These are phyloP conservation scores for Rasamsonia emersonii DNA, from an alignment of 2,329 filamentous ascomycete genomes.

Conservation along the genomic window DNA sequence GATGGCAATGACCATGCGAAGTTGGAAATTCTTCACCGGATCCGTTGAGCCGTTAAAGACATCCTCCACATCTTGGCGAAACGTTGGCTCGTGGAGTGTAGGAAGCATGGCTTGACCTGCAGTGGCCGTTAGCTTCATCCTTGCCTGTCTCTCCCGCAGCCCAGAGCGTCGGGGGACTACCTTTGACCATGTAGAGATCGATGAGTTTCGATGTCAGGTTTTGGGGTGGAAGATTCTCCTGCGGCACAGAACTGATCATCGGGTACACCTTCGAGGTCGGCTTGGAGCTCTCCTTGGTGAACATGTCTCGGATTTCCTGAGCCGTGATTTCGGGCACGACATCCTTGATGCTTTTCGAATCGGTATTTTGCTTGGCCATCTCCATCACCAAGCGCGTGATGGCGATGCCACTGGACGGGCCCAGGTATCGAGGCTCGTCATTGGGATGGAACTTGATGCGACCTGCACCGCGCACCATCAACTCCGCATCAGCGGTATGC, in stretches of 20 bases:
- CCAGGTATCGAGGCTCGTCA: slow-evolving; percentile 84
- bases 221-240: slow-evolving; percentile 63
- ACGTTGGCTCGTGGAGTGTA: slow-evolving; percentile 72
- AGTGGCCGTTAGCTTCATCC: slow-evolving; percentile 1
- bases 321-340: slow-evolving; percentile 70
- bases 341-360: slow-evolving; percentile 83
- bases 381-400: slow-evolving; percentile 95
- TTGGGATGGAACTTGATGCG: slow-evolving; percentile 76
- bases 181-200: slow-evolving; percentile 77
- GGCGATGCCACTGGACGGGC: slow-evolving; percentile 88
- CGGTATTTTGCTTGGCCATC: slow-evolving; percentile 86
- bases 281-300: slow-evolving; percentile 56
- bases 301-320: slow-evolving; percentile 60
- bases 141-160: slow-evolving; percentile 3
- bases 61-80: slow-evolving; percentile 66
- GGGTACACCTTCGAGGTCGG: slow-evolving; percentile 76
- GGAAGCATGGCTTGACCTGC: slow-evolving; percentile 82
- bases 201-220: slow-evolving; percentile 69
- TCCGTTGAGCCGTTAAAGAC: slow-evolving; percentile 71
- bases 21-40: slow-evolving; percentile 76
- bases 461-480: slow-evolving; percentile 78
- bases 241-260: slow-evolving; percentile 76
- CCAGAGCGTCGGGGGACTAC: slow-evolving; percentile 39
- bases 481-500: slow-evolving; percentile 62
- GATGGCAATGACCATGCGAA: slow-evolving; percentile 89